A percentile compares a stretch with the other conserved stretches of the same genome.
Conservation (phyloP, 257 asterid species). For the Galeopsis tetrahit region DNA sequence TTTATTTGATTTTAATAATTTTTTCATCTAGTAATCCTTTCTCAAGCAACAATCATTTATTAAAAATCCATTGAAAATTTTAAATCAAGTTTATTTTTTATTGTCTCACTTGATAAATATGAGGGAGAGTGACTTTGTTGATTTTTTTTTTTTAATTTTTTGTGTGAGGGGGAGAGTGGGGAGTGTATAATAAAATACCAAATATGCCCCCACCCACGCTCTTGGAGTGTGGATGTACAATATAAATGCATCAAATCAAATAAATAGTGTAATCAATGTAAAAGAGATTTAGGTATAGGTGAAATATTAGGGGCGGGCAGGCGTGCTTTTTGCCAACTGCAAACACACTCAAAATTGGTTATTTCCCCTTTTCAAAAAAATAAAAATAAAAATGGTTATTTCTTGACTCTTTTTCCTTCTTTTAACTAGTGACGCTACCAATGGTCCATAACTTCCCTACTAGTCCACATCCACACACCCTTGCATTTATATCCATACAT, state of each 20-base stretch:
- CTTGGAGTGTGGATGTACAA: neutral
- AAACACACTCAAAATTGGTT: conserved; percentile 31
- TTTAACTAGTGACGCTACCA: conserved; percentile 34
- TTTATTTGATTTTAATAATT: too few species aligned
- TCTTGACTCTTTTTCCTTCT: neutral
- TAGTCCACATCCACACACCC: conserved; percentile 24
- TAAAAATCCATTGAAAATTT: too few species aligned
- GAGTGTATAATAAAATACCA: neutral
- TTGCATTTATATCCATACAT: neutral
- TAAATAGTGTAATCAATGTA: conserved; percentile 24
- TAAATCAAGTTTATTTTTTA: too few species aligned
- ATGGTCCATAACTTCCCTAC: conserved; percentile 46
- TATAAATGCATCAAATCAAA: neutral
- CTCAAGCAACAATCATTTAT: too few species aligned
- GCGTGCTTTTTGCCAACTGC: conserved; percentile 29
- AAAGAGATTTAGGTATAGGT: conserved; percentile 27
- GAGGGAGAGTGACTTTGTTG: neutral
- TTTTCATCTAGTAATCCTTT: too few species aligned
- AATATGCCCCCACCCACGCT: neutral
- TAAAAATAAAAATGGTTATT: too few species aligned
- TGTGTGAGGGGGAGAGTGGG: neutral
- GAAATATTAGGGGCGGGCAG: conserved; percentile 25
- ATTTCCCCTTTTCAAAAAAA: neutral
- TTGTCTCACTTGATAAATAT: too few species aligned
- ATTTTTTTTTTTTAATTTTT: too few species aligned